Conservation (phyloP, 148 eudicot species). For the Cornus kousa region DNA sequence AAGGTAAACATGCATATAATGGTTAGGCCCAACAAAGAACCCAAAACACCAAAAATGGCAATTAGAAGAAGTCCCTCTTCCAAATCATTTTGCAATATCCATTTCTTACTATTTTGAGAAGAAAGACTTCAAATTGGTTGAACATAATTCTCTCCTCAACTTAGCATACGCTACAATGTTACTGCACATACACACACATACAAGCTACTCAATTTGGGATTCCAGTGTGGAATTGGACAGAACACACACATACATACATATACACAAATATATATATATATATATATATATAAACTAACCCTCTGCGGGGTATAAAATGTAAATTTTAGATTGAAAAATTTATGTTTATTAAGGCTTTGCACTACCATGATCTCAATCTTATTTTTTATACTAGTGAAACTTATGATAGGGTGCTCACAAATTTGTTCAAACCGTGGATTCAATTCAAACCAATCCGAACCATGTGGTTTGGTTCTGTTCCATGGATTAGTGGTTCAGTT, state of each 20-base stretch:
- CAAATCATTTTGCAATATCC: not conserved
- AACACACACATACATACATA: too few relatives aligned
- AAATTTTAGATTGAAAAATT: not conserved
- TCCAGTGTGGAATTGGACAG: not conserved
- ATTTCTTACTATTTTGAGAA: not conserved
- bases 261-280: too few relatives aligned
- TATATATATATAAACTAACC: not conserved
- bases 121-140: slow-evolving; percentile 1
- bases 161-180: not conserved
- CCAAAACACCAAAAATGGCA: not conserved
- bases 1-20: not conserved
- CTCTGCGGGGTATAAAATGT: not conserved
- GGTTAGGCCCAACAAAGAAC: not conserved
- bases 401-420: too few relatives aligned
- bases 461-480: too few relatives aligned
- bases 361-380: not conserved
- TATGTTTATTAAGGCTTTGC: not conserved
- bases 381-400: not conserved
- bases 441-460: too few relatives aligned
- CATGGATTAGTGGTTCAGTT: too few relatives aligned
- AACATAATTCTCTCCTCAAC: not conserved
- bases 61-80: not conserved
- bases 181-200: not conserved
- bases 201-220: not conserved
- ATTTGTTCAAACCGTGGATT: too few relatives aligned